Base-by-base conservation (phyloP, 2,329 filamentous ascomycete genomes). In the Exophiala dermatitidis region DNA sequence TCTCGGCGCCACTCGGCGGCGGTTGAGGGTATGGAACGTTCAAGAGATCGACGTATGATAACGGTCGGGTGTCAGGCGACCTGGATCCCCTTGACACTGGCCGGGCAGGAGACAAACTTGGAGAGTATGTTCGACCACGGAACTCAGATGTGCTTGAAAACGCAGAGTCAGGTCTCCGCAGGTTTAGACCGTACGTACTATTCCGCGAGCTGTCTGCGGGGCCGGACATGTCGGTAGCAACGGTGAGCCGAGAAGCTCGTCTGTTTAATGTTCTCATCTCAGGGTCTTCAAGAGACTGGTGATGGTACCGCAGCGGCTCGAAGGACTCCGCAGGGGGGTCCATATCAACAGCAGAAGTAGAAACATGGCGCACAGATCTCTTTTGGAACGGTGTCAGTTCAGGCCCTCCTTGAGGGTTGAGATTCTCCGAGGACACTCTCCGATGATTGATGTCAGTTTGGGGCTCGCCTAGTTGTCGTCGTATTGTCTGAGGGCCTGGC, bases 1-100 rank as follows among this genome's bases (percentile, higher is more conserved):
- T 74, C 36, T 66, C 63, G 5, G 75, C 71, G 4, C 74, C 73
- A 66, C 73, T 88, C 64, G 71, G 88, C 69, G 71, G 82, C 53
- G 88, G 88, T 68, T 94, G 90, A 28, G 87, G 87, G 67, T 94
- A 95, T 0, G 87, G 87, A 2, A 81, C 72, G 58, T 80, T 83
- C 31, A 84, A 72, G 37, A 84, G 69, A 63, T 84, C 80, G 31
- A 84, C 70, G 61, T 83, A 82, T 4, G 81, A 84, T 5, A 76
- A 66, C 0, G 81, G 80, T 46, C 82, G 72, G 48, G 69, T 74
- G 56, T 81, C 79, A 2, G 81, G 81, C 10, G 82, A 83, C 19
- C 74, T 69, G 10, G 74, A 78, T 46, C 73, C 65, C 4, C 71
- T 66, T 2, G 80, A 80, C 3, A 74, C 62, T n/a, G 74, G 73